Base-by-base conservation (phyloP, 2,329 filamentous ascomycete species). In the Chaetomiaceae sp. region DNA sequence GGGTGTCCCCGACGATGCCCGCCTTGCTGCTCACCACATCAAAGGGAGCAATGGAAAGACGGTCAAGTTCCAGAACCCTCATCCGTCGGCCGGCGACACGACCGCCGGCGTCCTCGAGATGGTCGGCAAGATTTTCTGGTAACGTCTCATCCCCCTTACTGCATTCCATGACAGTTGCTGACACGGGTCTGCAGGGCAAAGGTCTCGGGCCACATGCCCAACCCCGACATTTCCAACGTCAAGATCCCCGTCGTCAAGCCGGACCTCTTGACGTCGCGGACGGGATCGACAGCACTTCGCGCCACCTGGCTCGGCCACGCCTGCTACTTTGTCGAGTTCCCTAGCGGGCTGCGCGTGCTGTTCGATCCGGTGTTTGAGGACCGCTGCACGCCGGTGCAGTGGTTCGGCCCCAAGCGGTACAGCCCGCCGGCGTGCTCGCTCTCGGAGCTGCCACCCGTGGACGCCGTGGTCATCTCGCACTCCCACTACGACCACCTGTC, bases 271-370 rank as follows among this genome's bases (percentile, higher is more conserved):
- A 68, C 80, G 1, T 72, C 72, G 13, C 80, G 87, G 48, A 68
- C 75, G 4, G 79, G 77, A 12, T 70, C 70, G 12, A 16, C 42
- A 14, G 61, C 34, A 35, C 77, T 97, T 20, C 83, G 90, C 48
- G 88, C 91, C 30, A 97, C 92, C 35, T 96, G 92, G 92, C 82
- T 97, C 2, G 92, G 92, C 31, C 92, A 97, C 67, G 91, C 92
- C 3, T 96, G 90, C 72, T 96, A 90, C 72, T 91, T 89, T 63
- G 82, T 95, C 60, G 92, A 96, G 68, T 96, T 91, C 62, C 89
- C 90, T 2, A 78, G 80, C 13, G 92, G 92, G 1, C 74, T 97
- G 47, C 83, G 92, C 48, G 89, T 95, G 3, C 79, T 97, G 3
- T 96, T 96, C 66, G 92, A 96, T 63, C 92, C 92, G 1, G 91